A percentile compares a stretch with the other conserved stretches of the same genome.
Conservation (phyloP, 768 basidiomycete species). For the Dendrothele bispora region DNA sequence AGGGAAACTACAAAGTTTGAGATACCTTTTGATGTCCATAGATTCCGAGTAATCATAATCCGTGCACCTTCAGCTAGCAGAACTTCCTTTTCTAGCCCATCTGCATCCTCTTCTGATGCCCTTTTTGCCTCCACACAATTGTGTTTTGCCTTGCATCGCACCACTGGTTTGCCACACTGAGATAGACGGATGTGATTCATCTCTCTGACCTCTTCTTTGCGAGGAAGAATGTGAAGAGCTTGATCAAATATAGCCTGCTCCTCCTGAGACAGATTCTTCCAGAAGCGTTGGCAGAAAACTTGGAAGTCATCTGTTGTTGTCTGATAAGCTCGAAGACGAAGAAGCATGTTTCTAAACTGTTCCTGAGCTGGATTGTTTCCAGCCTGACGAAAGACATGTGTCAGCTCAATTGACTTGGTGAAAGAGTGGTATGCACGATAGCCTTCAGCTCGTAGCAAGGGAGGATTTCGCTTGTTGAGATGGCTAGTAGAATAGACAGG, state of each 20-base stretch:
- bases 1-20: constrained; percentile 7
- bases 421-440: neutral
- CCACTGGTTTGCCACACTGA: neutral
- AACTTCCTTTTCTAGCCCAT: too few relatives aligned
- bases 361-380: too few relatives aligned
- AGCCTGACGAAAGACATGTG: neutral
- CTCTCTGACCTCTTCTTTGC: too few relatives aligned
- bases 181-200: neutral
- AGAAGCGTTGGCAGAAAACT: neutral
- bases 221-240: too few relatives aligned
- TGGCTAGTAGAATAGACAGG: too few relatives aligned
- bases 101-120: constrained; percentile 20
- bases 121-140: constrained; percentile 15
- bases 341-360: too few relatives aligned
- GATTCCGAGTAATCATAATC: constrained; percentile 23
- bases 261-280: too few relatives aligned
- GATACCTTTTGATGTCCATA: constrained; percentile 19
- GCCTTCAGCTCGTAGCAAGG: too few relatives aligned
- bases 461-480: too few relatives aligned
- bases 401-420: neutral
- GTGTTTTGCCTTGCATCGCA: too few relatives aligned
- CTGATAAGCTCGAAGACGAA: neutral
- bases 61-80: too few relatives aligned
- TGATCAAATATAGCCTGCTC: too few relatives aligned
- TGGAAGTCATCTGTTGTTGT: neutral